Percentiles rank a stretch among this genome's conserved stretches.
These are phyloP conservation scores for Penicillium sp. DNA, from an alignment of 2,329 filamentous ascomycete genomes.

Conservation along the genomic window DNA sequence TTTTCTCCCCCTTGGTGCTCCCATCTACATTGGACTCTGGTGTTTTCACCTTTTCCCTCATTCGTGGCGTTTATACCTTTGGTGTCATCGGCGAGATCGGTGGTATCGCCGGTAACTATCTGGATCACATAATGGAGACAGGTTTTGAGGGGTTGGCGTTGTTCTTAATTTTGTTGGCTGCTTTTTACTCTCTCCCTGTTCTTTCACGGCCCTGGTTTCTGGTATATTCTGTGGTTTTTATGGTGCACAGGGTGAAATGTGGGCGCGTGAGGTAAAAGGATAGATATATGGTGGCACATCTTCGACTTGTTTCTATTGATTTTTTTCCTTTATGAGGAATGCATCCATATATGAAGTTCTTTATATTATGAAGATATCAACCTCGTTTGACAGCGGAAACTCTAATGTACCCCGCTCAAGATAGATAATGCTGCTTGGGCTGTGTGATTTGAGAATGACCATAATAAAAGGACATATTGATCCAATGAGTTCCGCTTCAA, in stretches of 20 bases:
- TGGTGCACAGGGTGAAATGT: slow-evolving; percentile 2
- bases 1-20: not conserved
- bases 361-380: too few relatives aligned
- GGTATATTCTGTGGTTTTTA: not conserved
- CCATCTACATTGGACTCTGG: too few relatives aligned
- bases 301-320: not conserved
- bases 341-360: too few relatives aligned
- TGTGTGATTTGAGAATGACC: too few relatives aligned
- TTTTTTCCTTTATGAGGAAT: not conserved
- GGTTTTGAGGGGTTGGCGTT: not conserved
- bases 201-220: not conserved
- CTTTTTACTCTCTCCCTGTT: not conserved
- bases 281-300: slow-evolving; percentile 4
- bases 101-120: not conserved
- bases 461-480: too few relatives aligned
- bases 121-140: not conserved
- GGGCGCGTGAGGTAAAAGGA: slow-evolving; percentile 4
- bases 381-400: too few relatives aligned
- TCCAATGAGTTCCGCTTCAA: too few relatives aligned
- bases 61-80: not conserved
- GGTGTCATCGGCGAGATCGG: too few relatives aligned
- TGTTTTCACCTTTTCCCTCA: not conserved
- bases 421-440: too few relatives aligned
- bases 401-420: too few relatives aligned
- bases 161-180: not conserved